Percentiles rank a stretch among this genome's conserved stretches.
Conservation (phyloP, 495 filamentous ascomycete species). For the Parmelia sp. region DNA sequence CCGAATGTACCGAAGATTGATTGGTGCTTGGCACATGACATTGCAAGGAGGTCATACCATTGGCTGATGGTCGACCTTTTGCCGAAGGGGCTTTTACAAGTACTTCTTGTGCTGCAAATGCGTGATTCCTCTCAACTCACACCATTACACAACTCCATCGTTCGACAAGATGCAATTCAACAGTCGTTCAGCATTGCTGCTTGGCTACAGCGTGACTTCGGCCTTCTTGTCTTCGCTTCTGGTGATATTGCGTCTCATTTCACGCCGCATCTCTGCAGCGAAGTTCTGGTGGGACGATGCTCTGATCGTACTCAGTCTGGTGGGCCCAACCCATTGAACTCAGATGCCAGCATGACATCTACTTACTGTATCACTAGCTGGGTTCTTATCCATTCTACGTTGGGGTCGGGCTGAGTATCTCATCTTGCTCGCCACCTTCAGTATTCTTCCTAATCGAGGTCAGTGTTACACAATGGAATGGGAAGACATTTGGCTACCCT, state of each 20-base stretch:
- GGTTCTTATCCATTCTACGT: conserved; percentile 2
- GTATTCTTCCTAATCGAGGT: background rate
- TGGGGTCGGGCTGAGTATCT: background rate
- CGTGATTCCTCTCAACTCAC: background rate
- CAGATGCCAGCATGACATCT: background rate
- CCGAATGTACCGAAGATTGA: too few species aligned
- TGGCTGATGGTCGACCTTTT: background rate
- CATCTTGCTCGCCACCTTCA: background rate
- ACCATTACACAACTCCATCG: background rate
- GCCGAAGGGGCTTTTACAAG: too few species aligned
- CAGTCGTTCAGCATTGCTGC: background rate
- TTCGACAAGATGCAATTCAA: background rate
- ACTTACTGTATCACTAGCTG: background rate
- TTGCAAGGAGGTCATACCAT: background rate
- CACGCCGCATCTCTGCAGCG: conserved; percentile 8
- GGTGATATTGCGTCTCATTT: conserved; percentile 11
- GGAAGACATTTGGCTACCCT: background rate
- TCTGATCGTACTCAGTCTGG: conserved; percentile 9
- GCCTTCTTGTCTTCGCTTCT: background rate
- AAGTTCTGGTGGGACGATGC: conserved; percentile 13
- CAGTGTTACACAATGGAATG: conserved; percentile 2
- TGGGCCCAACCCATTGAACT: background rate
- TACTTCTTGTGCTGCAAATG: too few species aligned
- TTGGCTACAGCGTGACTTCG: conserved; percentile 12
- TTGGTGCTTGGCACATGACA: too few species aligned